phyloP scores from a whole-genome alignment of 352 stramenopile genomes.

The Phytophthora cryptogea region DNA sequence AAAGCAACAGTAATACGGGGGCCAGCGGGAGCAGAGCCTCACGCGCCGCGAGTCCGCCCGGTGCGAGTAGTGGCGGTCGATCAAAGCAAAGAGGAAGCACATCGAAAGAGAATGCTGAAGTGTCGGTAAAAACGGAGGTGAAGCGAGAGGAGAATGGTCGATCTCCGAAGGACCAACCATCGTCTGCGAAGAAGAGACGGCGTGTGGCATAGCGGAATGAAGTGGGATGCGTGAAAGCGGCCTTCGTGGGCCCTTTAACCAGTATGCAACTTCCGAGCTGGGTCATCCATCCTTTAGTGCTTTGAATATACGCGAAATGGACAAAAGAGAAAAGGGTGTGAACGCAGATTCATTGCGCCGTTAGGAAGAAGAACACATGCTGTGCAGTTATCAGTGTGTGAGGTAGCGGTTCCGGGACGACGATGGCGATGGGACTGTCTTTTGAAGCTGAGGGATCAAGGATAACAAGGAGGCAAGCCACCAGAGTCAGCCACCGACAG shows the following conservation, averaged over 20 bases:
- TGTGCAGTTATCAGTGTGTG: slow-evolving; percentile 47
- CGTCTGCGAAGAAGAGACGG: slow-evolving; percentile 58
- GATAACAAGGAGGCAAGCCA: slow-evolving; percentile 4
- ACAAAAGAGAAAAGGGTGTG: slow-evolving; percentile 6
- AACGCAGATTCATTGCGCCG: slow-evolving; percentile 22
- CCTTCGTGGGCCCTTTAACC: slow-evolving; percentile 11
- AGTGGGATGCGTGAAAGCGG: background rate
- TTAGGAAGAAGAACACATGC: slow-evolving; percentile 7
- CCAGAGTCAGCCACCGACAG: slow-evolving; percentile 10
- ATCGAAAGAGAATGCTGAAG: slow-evolving; percentile 24
- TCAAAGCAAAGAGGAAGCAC: slow-evolving; percentile 9
- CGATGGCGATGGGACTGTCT: slow-evolving; percentile 43
- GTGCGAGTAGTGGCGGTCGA: slow-evolving; percentile 26
- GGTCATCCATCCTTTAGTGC: slow-evolving; percentile 6
- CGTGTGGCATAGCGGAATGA: slow-evolving; percentile 46
- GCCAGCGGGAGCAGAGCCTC: slow-evolving; percentile 26
- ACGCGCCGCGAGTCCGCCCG: slow-evolving; percentile 24
- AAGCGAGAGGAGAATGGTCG: slow-evolving; percentile 31
- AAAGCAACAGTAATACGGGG: slow-evolving; percentile 39
- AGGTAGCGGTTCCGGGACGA: slow-evolving; percentile 66
- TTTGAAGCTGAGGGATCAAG: slow-evolving; percentile 54
- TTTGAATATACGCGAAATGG: slow-evolving; percentile 30
- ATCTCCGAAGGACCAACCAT: slow-evolving; percentile 10
- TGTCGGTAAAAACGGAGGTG: slow-evolving; percentile 35
- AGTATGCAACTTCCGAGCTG: slow-evolving; percentile 1